These are phyloP conservation scores for Kazachstania martiniae DNA, from an alignment of 805 yeast genomes.

Conservation along the genomic window DNA sequence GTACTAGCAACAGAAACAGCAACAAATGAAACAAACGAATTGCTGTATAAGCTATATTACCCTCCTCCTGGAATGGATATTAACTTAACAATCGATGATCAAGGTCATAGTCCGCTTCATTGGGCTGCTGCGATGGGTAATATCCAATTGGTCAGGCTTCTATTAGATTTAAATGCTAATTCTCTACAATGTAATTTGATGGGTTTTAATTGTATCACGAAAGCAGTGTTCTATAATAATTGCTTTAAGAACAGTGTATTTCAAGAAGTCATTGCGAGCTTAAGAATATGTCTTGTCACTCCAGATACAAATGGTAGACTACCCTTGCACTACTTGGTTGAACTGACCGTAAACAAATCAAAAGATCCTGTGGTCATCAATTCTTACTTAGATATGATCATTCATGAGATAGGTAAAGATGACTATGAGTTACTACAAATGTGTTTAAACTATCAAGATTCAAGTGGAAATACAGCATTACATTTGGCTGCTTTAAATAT, in stretches of 20 bases:
- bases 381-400: constrained; percentile 44
- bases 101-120: constrained; percentile 72
- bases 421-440: constrained; percentile 40
- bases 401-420: constrained; percentile 32
- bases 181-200: constrained; percentile 40
- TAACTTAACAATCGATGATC: constrained; percentile 62
- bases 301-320: constrained; percentile 66
- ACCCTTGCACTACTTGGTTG: constrained; percentile 60
- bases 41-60: constrained; percentile 31
- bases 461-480: constrained; percentile 74
- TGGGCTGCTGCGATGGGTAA: constrained; percentile 83
- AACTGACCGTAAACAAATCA: constrained; percentile 39
- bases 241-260: constrained; percentile 57
- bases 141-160: constrained; percentile 43
- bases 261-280: constrained; percentile 43
- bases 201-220: constrained; percentile 64
- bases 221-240: constrained; percentile 60
- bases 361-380: constrained; percentile 38
- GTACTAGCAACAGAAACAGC: constrained; percentile 25
- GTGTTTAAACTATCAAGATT: constrained; percentile 66
- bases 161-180: constrained; percentile 47
- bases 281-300: constrained; percentile 55
- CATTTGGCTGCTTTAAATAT: constrained; percentile 50
- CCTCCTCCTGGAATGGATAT: constrained; percentile 58
- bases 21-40: constrained; percentile 18